phyloP scores from a whole-genome alignment of 768 basidiomycete genomes.

The Russula vinacea region DNA sequence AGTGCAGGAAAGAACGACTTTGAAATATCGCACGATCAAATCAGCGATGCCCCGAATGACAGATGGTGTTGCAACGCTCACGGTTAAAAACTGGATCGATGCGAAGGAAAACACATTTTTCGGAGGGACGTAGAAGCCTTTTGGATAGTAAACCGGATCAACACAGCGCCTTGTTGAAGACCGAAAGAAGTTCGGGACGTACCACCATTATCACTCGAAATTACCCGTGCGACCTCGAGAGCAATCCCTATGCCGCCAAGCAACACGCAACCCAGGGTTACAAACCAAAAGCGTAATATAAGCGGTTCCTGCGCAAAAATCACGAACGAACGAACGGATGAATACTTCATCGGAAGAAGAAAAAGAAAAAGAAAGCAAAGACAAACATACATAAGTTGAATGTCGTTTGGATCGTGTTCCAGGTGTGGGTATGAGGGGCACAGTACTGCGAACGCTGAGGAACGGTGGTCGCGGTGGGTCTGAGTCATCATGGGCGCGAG shows the following conservation, averaged over 20 bases:
- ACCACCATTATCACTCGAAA: constrained; percentile 20
- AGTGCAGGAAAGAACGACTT: constrained; percentile 61
- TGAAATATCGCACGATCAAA: constrained; percentile 1
- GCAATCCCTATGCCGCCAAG: constrained; percentile 12
- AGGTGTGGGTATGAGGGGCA: constrained; percentile 19
- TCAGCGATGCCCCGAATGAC: background rate
- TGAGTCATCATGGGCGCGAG: too few relatives aligned
- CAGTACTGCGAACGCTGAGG: constrained; percentile 11
- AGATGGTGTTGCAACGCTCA: constrained; percentile 36
- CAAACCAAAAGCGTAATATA: constrained; percentile 12
- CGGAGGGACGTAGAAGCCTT: constrained; percentile 52
- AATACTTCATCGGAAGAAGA: too few relatives aligned
- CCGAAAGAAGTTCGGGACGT: background rate
- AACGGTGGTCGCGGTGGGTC: too few relatives aligned
- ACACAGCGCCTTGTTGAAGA: too few relatives aligned
- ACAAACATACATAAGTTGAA: constrained; percentile 22
- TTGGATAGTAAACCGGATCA: constrained; percentile 29
- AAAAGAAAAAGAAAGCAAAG: too few relatives aligned
- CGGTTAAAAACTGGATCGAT: constrained; percentile 46
- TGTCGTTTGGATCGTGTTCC: constrained; percentile 15
- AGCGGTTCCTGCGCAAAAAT: constrained; percentile 20
- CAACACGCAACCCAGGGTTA: constrained; percentile 1
- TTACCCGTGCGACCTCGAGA: constrained; percentile 16
- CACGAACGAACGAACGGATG: background rate
- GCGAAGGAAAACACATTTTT: constrained; percentile 49